Evolutionary conservation across 2,329 filamentous ascomycete genomes (phyloP).

Genomic region (Penicillium sp.): DNA sequence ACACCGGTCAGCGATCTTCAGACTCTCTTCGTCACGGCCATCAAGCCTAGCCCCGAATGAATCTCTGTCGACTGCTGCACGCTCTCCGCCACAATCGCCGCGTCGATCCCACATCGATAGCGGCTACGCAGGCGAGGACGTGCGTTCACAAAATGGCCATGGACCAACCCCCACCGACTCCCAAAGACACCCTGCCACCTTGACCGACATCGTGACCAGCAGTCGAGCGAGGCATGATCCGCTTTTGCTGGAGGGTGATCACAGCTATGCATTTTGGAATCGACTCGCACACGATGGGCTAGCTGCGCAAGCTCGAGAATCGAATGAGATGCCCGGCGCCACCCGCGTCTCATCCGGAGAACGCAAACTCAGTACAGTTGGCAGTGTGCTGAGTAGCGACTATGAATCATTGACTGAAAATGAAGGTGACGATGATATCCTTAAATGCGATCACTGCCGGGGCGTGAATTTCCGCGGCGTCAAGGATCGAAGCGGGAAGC

Average conservation of each 20-base stretch:
- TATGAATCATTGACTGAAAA: constrained; percentile 37
- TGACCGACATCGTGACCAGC: constrained; percentile 21
- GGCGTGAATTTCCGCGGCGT: constrained; percentile 58
- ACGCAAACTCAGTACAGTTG: constrained; percentile 39
- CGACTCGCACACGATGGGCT: constrained; percentile 38
- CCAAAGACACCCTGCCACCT: constrained; percentile 11
- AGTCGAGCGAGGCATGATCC: constrained; percentile 36
- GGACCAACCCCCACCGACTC: constrained; percentile 4
- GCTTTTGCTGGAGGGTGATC: constrained; percentile 47
- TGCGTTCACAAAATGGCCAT: constrained; percentile 4
- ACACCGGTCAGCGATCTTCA: constrained; percentile 26
- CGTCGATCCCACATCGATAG: constrained; percentile 24
- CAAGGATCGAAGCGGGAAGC: constrained; percentile 48
- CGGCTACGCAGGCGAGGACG: constrained; percentile 16
- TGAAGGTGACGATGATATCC: constrained; percentile 45
- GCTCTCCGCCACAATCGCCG: constrained; percentile 26
- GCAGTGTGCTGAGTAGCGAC: constrained; percentile 56
- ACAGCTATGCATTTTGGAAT: constrained; percentile 52
- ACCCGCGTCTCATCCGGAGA: constrained; percentile 20
- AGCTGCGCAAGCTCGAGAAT: constrained; percentile 25
- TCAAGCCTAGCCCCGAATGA: constrained; percentile 24
- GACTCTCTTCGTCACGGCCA: constrained; percentile 18
- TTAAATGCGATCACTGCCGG: constrained; percentile 55
- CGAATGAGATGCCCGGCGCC: constrained; percentile 17
- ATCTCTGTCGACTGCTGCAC: constrained; percentile 24